These are phyloP conservation scores for Amaranthus tricolor DNA, from an alignment of 179 eudicot species.

Conservation along the genomic window DNA sequence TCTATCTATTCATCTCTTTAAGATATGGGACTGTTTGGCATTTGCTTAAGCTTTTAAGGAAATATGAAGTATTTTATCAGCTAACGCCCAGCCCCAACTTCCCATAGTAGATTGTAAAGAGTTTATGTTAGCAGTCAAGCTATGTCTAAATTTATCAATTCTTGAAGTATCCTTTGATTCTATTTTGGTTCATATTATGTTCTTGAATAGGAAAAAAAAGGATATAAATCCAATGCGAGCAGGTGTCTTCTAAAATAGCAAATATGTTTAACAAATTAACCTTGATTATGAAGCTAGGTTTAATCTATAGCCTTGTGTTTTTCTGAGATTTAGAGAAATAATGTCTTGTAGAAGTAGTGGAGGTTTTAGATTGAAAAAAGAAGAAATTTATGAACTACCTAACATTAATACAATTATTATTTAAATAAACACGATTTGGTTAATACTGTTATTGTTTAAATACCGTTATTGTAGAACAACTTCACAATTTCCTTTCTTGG, in stretches of 20 bases:
- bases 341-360: neutral
- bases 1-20: constrained; percentile 13
- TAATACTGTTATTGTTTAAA: no score
- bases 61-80: neutral
- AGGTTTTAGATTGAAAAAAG: neutral
- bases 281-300: no score
- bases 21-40: neutral
- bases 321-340: neutral
- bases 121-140: neutral
- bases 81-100: neutral
- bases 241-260: no score
- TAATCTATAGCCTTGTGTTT: neutral
- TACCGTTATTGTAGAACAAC: no score
- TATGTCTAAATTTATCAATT: neutral
- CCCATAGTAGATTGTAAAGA: neutral
- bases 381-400: neutral
- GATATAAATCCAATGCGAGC: no score
- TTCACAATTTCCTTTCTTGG: neutral
- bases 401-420: no score
- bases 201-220: no score
- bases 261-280: no score
- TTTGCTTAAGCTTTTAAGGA: neutral
- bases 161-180: neutral
- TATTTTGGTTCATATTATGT: neutral
- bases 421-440: no score